Conservation (phyloP, 192 early-diverging fungal species). For the Chytriomyces sp. region DNA sequence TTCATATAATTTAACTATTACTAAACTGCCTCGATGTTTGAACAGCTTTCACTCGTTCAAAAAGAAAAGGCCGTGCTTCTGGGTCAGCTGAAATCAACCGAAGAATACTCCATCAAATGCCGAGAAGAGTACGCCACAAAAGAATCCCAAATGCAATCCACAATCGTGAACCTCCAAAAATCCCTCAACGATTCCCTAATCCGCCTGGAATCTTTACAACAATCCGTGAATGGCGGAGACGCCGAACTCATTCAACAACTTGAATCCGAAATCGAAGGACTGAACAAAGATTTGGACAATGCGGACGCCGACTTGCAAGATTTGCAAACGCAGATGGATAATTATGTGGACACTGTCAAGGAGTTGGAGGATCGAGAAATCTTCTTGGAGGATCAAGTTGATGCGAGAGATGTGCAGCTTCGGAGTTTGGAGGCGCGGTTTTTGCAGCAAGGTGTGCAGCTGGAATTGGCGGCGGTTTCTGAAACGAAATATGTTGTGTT, state of each 20-base stretch:
- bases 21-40: not conserved
- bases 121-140: conserved; percentile 1
- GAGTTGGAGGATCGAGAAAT: not conserved
- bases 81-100: conserved; percentile 5
- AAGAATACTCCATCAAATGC: not conserved
- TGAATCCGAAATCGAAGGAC: not conserved
- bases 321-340: not conserved
- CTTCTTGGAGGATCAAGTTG: not conserved
- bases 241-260: not conserved
- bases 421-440: not conserved
- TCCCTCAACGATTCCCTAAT: not conserved
- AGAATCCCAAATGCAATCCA: not conserved
- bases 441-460: conserved; percentile 5
- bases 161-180: not conserved
- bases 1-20: not conserved
- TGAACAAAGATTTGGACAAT: not conserved
- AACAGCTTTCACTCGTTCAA: not conserved
- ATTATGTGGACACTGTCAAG: not conserved
- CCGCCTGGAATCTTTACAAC: not conserved
- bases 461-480: not conserved
- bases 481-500: not conserved
- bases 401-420: not conserved
- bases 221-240: not conserved
- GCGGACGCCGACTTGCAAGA: conserved; percentile 1
- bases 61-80: not conserved